These are phyloP conservation scores for Leccinum truebloodii DNA, from an alignment of 768 basidiomycete species.

Conservation along the genomic window DNA sequence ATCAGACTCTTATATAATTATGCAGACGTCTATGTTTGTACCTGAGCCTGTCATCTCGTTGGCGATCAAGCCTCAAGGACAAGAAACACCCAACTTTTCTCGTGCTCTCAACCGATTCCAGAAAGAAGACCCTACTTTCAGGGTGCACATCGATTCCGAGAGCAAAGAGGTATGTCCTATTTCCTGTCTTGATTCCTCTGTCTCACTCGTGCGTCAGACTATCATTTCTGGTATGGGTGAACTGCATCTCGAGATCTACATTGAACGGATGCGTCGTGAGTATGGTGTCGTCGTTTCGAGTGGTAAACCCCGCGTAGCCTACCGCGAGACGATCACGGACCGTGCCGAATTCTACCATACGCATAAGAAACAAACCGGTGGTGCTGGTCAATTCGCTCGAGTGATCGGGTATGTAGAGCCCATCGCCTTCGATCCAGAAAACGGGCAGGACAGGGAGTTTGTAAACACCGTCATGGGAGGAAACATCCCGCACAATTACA, in stretches of 20 bases:
- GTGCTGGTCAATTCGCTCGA: conserved; percentile 94
- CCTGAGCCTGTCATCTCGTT: conserved; percentile 98
- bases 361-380: conserved; percentile 98
- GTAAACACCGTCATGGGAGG: conserved; percentile 90
- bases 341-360: conserved; percentile 84
- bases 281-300: conserved; percentile 93
- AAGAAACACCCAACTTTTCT: conserved; percentile 95
- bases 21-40: conserved; percentile 95
- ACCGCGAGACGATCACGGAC: conserved; percentile 90
- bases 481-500: conserved; percentile 86
- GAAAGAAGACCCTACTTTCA: conserved; percentile 98
- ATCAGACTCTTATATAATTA: conserved; percentile 3
- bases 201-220: conserved; percentile 53
- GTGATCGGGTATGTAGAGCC: conserved; percentile 92
- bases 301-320: conserved; percentile 95
- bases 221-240: conserved; percentile 99
- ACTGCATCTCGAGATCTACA: conserved; percentile 97
- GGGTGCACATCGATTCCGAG: conserved; percentile 91
- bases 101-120: conserved; percentile 96
- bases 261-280: conserved; percentile 98
- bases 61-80: conserved; percentile 86
- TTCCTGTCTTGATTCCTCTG: background rate
- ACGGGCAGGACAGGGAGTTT: conserved; percentile 82
- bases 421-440: conserved; percentile 71
- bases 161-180: conserved; percentile 75